These are phyloP conservation scores for Diatrype stigma DNA, from an alignment of 2,329 filamentous ascomycete species.

Conservation along the genomic window DNA sequence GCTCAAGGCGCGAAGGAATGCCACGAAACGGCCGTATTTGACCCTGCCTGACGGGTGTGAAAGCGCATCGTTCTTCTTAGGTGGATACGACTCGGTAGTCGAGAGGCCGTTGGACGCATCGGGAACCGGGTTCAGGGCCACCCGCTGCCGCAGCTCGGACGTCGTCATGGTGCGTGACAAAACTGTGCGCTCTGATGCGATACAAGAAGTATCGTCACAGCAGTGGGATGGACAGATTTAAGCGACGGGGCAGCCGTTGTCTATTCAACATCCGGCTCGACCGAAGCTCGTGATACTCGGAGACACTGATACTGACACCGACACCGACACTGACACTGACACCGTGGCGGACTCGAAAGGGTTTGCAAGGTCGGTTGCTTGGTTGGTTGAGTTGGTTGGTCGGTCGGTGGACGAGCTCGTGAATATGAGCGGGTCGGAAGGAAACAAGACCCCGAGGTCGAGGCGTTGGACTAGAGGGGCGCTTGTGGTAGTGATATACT, in stretches of 20 bases:
- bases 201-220: not conserved
- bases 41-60: conserved; percentile 52
- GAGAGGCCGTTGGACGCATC: not conserved
- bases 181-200: not conserved
- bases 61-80: conserved; percentile 12
- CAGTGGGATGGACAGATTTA: not conserved
- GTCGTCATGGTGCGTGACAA: conserved; percentile 24
- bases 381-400: too few species aligned
- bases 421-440: not conserved
- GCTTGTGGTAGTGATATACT: not conserved
- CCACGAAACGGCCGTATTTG: conserved; percentile 46
- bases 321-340: too few species aligned
- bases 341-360: too few species aligned
- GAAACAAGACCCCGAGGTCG: not conserved
- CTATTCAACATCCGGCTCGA: not conserved
- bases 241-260: not conserved
- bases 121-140: not conserved
- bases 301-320: too few species aligned
- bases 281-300: not conserved
- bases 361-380: too few species aligned
- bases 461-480: not conserved
- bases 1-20: conserved; percentile 48
- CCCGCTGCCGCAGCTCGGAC: conserved; percentile 33
- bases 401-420: not conserved
- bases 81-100: conserved; percentile 11